These are phyloP conservation scores for Paramecium tetraurelia DNA, from an alignment of 73 alveolate genomes.

Conservation along the genomic window DNA sequence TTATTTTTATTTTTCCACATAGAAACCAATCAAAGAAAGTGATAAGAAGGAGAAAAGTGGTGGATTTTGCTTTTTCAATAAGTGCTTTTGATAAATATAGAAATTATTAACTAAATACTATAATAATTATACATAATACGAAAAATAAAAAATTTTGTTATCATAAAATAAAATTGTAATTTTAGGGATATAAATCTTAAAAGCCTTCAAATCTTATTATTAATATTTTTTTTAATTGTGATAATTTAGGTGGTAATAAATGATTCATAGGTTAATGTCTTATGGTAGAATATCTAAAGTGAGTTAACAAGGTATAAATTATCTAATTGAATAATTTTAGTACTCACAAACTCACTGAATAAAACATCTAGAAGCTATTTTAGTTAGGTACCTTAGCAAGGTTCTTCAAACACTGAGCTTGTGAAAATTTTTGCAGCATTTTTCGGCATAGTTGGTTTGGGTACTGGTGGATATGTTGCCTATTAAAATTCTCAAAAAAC, in stretches of 20 bases:
- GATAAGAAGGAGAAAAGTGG: slow-evolving; percentile 27
- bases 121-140: not conserved
- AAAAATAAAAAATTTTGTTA: not conserved
- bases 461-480: slow-evolving; percentile 32
- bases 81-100: slow-evolving; percentile 34
- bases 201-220: not conserved
- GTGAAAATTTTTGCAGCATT: not conserved
- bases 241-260: not conserved
- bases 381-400: not conserved
- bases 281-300: not conserved
- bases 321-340: not conserved
- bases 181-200: not conserved
- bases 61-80: slow-evolving; percentile 37
- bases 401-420: not conserved
- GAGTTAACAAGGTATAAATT: not conserved
- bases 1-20: not conserved
- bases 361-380: not conserved
- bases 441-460: not conserved
- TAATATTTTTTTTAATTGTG: slow-evolving; percentile 6
- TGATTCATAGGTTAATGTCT: not conserved
- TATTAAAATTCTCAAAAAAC: not conserved
- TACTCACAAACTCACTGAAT: slow-evolving; percentile 12
- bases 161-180: not conserved
- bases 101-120: slow-evolving; percentile 8
- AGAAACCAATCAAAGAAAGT: not conserved